Base-by-base conservation (phyloP, 2,329 filamentous ascomycete species). In the Fusarium sp. region DNA sequence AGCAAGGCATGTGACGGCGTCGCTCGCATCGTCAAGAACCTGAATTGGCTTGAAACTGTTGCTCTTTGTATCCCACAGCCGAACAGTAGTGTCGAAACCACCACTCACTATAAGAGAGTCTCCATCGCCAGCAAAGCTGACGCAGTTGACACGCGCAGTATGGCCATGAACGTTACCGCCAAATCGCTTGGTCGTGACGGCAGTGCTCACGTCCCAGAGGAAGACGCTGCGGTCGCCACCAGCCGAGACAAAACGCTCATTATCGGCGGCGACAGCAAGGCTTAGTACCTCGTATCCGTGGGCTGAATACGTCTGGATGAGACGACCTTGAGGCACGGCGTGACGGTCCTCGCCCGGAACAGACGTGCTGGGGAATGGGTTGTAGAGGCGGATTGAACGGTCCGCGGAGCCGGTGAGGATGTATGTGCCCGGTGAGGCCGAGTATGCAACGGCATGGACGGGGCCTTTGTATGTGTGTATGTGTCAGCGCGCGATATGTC, bases 221-320 rank as follows among this genome's bases (percentile, higher is more conserved):
- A 97, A 97, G 0, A 97, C 92, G 60, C 86, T 84, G 69, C 94
- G 91, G 79, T 99, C 95, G 57, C 95, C 95, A 67, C 95, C 95
- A 1, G 87, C 86, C n/a, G 89, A 93, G 9, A 88, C 89, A 75
- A 99, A 97, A 39, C 87, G 87, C 65, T 92, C 85, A 77, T 99
- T 99, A 78, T 92, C 89, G 24, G 80, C 73, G 7, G 86, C 80
- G 45, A 97, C 90, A 48, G 85, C 82, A 35, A 99, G 83, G 66
- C 91, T 91, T 58, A 97, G 88, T 7, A 99, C 90, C 69, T 93
- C 91, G 80, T 99, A 97, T 67, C 92, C 93, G 78, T 99, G 95
- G 3, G 91, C 92, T 32, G 88, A 81, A 79, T 97, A 99, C 32
- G 88, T 91, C 77, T 97, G 93, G 72, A 99, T 92, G 4, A 95